Base-by-base conservation (phyloP, 2,329 filamentous ascomycete genomes). In the Anisogramma anomala region DNA sequence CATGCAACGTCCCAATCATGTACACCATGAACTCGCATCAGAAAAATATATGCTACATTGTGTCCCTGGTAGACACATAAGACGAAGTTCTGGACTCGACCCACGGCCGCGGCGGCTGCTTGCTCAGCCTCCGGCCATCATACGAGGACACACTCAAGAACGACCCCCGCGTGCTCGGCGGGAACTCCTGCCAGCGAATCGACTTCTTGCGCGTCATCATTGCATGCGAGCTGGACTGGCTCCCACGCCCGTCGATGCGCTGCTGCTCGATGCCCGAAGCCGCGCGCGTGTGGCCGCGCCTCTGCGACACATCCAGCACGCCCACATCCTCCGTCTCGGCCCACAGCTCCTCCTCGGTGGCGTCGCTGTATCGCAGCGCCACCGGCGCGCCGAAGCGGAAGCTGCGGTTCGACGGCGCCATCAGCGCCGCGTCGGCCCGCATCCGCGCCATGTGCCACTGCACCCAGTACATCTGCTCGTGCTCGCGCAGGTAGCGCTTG, bases 401-500 rank as follows among this genome's bases (percentile, higher is more conserved):
- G 14, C 45, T 48, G 17, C 46, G 39, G 19, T 39, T 41, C 9
- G 50, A 42, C 3, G 46, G 34, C 10, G 39, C 41, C 34, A 38
- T 40, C 18, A 51, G 41, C 18, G 14, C 31, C 32, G 44, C 45
- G 31, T 47, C 41, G 22, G 45, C 45, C 19, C 40, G 49, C 55
- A 59, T 59, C 39, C 50, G 48, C 10, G 57, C 52, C 43, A 55
- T 39, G 47, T 58, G 55, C 58, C 58, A 60, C 48, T 59, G 57
- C 23, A 64, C 65, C 70, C 71, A 74, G 43, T 72, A 67, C 68
- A 70, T 73, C 50, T 79, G 74, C 52, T 77, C 74, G 53, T 77
- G 73, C 53, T 77, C 74, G 27, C 75, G 67, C 18, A 77, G 64
- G 52, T 77, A 78, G 0, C 73, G 64, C 32, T 75, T 69, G 3